Percentiles rank a stretch among this genome's conserved stretches.
Evolutionary conservation across 371 early-diverging fungal species (phyloP).

Genomic region (Enteropsectra breve): DNA sequence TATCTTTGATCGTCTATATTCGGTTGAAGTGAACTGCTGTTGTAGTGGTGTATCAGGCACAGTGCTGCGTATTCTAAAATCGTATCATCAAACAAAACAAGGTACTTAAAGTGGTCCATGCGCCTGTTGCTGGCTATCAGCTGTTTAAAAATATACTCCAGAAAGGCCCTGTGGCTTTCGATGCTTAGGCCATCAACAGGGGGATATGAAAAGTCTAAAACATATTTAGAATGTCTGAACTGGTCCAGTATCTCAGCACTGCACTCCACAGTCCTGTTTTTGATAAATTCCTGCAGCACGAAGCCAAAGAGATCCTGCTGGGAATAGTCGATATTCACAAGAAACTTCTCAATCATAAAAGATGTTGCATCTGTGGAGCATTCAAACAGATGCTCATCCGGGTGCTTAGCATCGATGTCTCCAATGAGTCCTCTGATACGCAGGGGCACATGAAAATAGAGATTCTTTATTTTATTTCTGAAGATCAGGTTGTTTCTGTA

Average conservation of each 20-base stretch:
- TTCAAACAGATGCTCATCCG: background rate
- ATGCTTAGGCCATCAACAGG: background rate
- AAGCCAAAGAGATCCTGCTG: slow-evolving; percentile 32
- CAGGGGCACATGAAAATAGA: background rate
- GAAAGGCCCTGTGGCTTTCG: slow-evolving; percentile 15
- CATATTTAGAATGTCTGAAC: slow-evolving; percentile 38
- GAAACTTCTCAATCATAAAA: slow-evolving; percentile 27
- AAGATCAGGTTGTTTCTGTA: background rate
- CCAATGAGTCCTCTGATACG: background rate
- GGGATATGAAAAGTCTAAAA: background rate
- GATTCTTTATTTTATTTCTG: background rate
- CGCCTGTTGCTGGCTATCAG: background rate
- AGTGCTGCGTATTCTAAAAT: slow-evolving; percentile 9
- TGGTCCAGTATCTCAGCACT: slow-evolving; percentile 12
- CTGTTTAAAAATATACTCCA: background rate
- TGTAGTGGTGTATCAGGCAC: slow-evolving; percentile 12
- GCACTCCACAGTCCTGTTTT: slow-evolving; percentile 3
- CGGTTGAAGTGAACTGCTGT: too few relatives aligned
- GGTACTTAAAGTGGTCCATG: background rate
- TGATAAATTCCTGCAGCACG: slow-evolving; percentile 40
- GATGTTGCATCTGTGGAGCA: background rate
- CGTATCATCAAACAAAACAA: slow-evolving; percentile 6
- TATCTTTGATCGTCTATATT: too few relatives aligned
- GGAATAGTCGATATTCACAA: slow-evolving; percentile 25
- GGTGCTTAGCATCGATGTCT: background rate